phyloP scores from a whole-genome alignment of 2,329 filamentous ascomycete species.

The Fusarium xylarioides region DNA sequence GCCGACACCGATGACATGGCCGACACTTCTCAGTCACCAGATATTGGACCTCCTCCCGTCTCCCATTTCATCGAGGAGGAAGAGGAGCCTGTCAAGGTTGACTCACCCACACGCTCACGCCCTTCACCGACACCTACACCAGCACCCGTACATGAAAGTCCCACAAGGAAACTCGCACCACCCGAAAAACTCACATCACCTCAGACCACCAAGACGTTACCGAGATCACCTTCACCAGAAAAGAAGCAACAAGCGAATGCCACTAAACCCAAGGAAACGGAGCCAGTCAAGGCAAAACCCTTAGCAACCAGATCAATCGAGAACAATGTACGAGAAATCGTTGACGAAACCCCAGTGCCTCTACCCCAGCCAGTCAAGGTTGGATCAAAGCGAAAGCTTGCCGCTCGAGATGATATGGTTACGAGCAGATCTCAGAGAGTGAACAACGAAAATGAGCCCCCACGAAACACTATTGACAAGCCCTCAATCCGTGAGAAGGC shows the following conservation, averaged over 20 bases:
- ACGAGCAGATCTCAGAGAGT: constrained; percentile 40
- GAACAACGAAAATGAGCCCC: constrained; percentile 44
- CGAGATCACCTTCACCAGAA: constrained; percentile 41
- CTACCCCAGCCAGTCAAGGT: constrained; percentile 51
- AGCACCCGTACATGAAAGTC: constrained; percentile 30
- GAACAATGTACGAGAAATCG: neutral
- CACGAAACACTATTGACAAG: constrained; percentile 38
- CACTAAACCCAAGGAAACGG: neutral
- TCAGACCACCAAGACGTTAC: constrained; percentile 27
- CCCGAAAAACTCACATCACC: constrained; percentile 47
- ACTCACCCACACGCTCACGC: constrained; percentile 53
- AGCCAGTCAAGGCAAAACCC: neutral
- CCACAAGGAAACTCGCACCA: constrained; percentile 43
- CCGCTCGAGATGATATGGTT: constrained; percentile 63
- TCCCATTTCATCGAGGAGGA: constrained; percentile 67
- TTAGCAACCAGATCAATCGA: constrained; percentile 8
- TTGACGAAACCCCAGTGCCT: constrained; percentile 17
- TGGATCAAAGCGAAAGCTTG: constrained; percentile 67
- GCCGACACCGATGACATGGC: constrained; percentile 57
- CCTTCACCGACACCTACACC: constrained; percentile 14
- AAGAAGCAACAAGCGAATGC: constrained; percentile 35
- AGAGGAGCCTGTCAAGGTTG: constrained; percentile 63
- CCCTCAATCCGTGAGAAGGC: constrained; percentile 48
- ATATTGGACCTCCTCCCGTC: constrained; percentile 71
- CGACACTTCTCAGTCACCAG: constrained; percentile 69